Evolutionary conservation across 2,329 filamentous ascomycete species (phyloP).

Genomic region (Penicillium freii): DNA sequence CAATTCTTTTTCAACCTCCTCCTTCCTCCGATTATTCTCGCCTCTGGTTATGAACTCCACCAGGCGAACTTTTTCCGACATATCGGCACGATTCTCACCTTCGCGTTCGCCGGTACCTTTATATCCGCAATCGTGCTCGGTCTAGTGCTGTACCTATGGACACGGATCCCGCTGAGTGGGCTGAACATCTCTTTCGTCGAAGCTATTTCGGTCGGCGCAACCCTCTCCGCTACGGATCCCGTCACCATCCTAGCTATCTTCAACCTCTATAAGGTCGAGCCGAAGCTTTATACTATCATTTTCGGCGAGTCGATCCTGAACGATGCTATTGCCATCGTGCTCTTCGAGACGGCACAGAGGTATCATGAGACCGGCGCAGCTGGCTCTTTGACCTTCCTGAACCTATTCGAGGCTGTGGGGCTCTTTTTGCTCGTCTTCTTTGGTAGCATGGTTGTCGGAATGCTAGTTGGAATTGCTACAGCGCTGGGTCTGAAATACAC

Average conservation of each 20-base stretch:
- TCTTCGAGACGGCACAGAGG: constrained; percentile 95
- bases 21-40: constrained; percentile 96
- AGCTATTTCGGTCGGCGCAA: constrained; percentile 93
- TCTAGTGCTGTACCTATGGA: constrained; percentile 83
- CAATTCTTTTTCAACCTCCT: constrained; percentile 99
- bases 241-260: constrained; percentile 98
- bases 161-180: constrained; percentile 78
- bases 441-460: constrained; percentile 83
- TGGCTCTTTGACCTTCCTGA: constrained; percentile 71
- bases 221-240: constrained; percentile 92
- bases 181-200: constrained; percentile 88
- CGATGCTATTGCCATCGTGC: constrained; percentile 95
- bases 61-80: constrained; percentile 99
- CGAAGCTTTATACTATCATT: constrained; percentile 97
- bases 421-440: constrained; percentile 97
- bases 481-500: constrained; percentile 92
- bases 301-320: constrained; percentile 98
- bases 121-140: constrained; percentile 95
- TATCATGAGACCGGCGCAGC: constrained; percentile 70
- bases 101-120: constrained; percentile 95
- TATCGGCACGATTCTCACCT: constrained; percentile 94
- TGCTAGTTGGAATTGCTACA: constrained; percentile 80
- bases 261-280: constrained; percentile 98
- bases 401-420: constrained; percentile 85
- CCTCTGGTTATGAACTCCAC: constrained; percentile 94